phyloP scores from a whole-genome alignment of 352 stramenopile genomes.

The Pythium coloratum region DNA sequence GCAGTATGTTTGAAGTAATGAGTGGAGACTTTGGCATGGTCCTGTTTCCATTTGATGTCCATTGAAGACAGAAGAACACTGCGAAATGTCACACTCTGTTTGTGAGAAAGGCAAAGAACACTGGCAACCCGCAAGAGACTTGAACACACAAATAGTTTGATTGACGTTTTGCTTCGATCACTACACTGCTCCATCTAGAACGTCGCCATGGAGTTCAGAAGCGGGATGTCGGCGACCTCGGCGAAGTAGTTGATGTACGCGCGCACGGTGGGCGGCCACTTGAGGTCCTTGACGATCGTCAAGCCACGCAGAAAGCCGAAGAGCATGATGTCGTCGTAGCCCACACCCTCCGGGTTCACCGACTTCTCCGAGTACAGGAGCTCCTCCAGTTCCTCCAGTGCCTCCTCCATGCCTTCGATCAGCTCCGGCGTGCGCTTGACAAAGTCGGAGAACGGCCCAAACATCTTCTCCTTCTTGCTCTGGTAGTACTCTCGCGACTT shows the following conservation, averaged over 20 bases:
- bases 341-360: slow-evolving; percentile 19
- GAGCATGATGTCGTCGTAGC: slow-evolving; percentile 58
- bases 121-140: background rate
- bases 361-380: background rate
- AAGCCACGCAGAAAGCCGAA: slow-evolving; percentile 47
- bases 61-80: too few species aligned
- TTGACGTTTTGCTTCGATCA: background rate
- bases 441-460: slow-evolving; percentile 46
- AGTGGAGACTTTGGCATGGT: too few species aligned
- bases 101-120: too few species aligned
- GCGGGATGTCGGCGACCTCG: slow-evolving; percentile 35
- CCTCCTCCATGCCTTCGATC: slow-evolving; percentile 26
- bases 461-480: slow-evolving; percentile 56
- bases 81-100: too few species aligned
- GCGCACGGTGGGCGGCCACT: slow-evolving; percentile 48
- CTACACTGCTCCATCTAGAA: slow-evolving; percentile 24
- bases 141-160: background rate
- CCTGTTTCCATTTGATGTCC: too few species aligned
- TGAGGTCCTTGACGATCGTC: slow-evolving; percentile 51
- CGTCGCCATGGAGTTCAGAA: slow-evolving; percentile 48
- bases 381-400: background rate
- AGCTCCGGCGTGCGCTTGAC: slow-evolving; percentile 42
- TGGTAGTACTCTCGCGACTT: slow-evolving; percentile 57
- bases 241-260: slow-evolving; percentile 44
- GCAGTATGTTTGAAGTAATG: too few species aligned